Conservation (phyloP, 163 green algal genomes). For the Coccomyxa subellipsoidea region DNA sequence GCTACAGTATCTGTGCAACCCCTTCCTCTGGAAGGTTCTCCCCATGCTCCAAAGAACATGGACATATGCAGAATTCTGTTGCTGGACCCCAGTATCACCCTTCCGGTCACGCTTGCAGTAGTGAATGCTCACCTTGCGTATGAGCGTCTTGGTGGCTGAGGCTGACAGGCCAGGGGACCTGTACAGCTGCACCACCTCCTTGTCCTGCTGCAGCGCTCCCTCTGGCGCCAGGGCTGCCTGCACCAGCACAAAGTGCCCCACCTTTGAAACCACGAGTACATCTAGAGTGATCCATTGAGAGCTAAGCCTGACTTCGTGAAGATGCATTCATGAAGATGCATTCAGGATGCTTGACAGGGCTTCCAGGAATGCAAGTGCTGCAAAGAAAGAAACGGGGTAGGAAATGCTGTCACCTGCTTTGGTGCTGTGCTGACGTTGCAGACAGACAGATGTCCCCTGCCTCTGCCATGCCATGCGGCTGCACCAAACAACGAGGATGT, state of each 20-base stretch:
- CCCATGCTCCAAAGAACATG: too few relatives aligned
- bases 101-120: neutral
- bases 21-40: too few relatives aligned
- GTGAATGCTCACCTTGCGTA: slow-evolving; percentile 33
- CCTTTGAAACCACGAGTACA: too few relatives aligned
- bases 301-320: too few relatives aligned
- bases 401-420: neutral
- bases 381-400: too few relatives aligned
- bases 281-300: too few relatives aligned
- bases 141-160: slow-evolving; percentile 45
- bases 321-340: too few relatives aligned
- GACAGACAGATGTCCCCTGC: neutral
- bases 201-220: neutral
- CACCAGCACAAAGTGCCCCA: neutral
- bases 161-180: slow-evolving; percentile 51
- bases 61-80: too few relatives aligned
- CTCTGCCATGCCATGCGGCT: neutral
- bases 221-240: neutral
- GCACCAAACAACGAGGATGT: neutral
- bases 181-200: slow-evolving; percentile 61
- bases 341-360: too few relatives aligned
- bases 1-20: too few relatives aligned
- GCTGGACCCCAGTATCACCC: too few relatives aligned
- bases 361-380: too few relatives aligned
- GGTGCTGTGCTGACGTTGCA: neutral